Evolutionary conservation across 2,329 filamentous ascomycete species (phyloP), one percentile per base, ranked within the genome.

Genomic region (Chaetomiaceae sp.): DNA sequence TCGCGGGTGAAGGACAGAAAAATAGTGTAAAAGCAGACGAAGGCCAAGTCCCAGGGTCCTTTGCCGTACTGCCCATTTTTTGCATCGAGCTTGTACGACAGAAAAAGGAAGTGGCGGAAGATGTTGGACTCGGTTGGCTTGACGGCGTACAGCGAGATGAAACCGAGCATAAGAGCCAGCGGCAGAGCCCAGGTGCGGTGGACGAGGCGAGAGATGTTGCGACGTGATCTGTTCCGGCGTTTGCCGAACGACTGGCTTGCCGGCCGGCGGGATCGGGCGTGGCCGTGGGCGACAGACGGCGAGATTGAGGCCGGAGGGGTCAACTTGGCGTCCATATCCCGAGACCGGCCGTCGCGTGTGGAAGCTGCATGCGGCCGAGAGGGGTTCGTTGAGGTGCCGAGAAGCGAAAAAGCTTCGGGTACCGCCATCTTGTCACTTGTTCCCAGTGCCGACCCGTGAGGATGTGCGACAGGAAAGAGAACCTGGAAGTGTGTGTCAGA

Each of bases 1-100:
- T 97, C 91, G 65, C 91, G 88, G 12, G 89, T 95, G 68, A 97
- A 96, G 55, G 87, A 89, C 54, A 97, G 78, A 20, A 96, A 85
- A 51, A 96, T 73, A 33, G 82, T 92, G 72, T 96, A 96, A 73
- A 96, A 96, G 53, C 75, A 73, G 48, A 96, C 88, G 62, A 97
- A 92, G 38, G 87, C 86, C 44, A 96, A 75, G 67, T 97, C 91
- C 73, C 84, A 86, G 34, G 70, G 76, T 12, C 91, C 91, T 68
- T 96, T 96, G 67, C 86, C 90, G 71, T 96, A 97, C 64, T 91
- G 87, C 74, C 51, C 62, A 77, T 69, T 61, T 72, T 20, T 30
- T 5, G 8, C 70, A 48, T 68, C 68, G 17, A 90, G 75, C 49
- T 82, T 81, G 73, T 97, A 96, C 43, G 90, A 93, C 53, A 96